Base-by-base conservation (phyloP, 163 green algal genomes). In the Chlorella variabilis region DNA sequence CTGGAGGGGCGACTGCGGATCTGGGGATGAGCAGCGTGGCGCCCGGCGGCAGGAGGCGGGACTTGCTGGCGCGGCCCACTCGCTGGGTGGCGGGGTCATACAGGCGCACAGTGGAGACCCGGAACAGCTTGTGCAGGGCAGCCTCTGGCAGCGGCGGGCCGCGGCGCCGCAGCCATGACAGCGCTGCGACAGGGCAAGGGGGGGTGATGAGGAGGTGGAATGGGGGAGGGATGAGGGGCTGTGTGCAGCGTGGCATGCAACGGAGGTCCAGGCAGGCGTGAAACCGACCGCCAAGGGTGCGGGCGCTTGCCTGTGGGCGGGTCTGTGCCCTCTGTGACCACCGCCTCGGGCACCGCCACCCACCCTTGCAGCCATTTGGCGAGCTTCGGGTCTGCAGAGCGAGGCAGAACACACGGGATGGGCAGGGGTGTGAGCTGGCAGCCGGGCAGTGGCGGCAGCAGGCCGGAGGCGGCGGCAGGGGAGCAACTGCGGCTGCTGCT, bases 141-240 rank as follows among this genome's bases (percentile, higher is more conserved):
- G 75, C 45, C 20, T 77, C 54, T 1, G 75, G 75, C 21, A 84
- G 67, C 0, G 27, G 21, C 4, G 82, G 82, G 49, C 82, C 75
- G 2, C 82, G 67, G 17, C 67, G 63, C 2, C 82, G 76, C 49
- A 83, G 66, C 82, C 82, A 87, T 0, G 75, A 76, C 48, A 87
- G 45, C 23, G 76, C 82, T 85, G 80, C 71, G n/a, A 38, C 51
- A 58, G 41, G 3, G 38, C 1, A 39, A 11, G 39, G n/a, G 25
- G 15, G 13, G 33, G 27, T 4, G 29, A 29, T 20, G 45, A 41
- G 41, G 1, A 31, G 51, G 9, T 11, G 65, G 11, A 71, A 34
- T 34, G 36, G 17, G 21, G 36, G 65, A 39, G 36, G 5, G 38
- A 29, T 1, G 17, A n/a, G 33, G 33, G 13, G 9, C 29, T 38